A percentile compares a stretch with the other conserved stretches of the same genome.
Evolutionary conservation across 495 filamentous ascomycete species (phyloP).

Genomic region (Penicillium odoratum): DNA sequence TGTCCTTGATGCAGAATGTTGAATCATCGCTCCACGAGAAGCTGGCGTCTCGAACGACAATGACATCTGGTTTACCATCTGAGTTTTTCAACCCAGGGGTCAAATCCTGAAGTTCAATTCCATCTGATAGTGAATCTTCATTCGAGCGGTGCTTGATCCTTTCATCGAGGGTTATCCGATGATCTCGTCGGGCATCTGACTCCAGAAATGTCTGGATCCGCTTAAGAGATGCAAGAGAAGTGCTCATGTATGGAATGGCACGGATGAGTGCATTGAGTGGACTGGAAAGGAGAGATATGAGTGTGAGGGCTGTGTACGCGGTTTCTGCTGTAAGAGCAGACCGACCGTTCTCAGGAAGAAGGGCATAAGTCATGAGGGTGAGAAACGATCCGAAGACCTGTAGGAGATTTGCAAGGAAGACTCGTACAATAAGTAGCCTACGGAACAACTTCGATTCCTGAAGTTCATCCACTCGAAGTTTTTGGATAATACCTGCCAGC

Average conservation of each 20-base stretch:
- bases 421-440: neutral
- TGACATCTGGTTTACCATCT: neutral
- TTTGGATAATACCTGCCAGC: constrained; percentile 26
- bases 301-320: constrained; percentile 8
- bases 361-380: neutral
- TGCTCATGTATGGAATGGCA: constrained; percentile 12
- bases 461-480: constrained; percentile 19
- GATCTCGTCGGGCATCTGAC: constrained; percentile 14
- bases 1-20: constrained; percentile 1
- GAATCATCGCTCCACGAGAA: neutral
- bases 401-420: constrained; percentile 4
- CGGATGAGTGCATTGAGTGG: constrained; percentile 17
- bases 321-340: constrained; percentile 1
- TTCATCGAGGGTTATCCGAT: constrained; percentile 2
- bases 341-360: neutral
- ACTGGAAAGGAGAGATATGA: constrained; percentile 5
- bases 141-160: neutral
- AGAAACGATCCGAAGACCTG: neutral
- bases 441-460: constrained; percentile 16
- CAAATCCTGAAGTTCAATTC: neutral
- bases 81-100: no score
- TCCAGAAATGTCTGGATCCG: constrained; percentile 18
- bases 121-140: neutral
- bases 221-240: constrained; percentile 11
- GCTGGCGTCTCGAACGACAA: constrained; percentile 5